Evolutionary conservation across 73 alveolate genomes (phyloP), one percentile per base, ranked within the genome.

Genomic region (Paraurostyla sp.): DNA sequence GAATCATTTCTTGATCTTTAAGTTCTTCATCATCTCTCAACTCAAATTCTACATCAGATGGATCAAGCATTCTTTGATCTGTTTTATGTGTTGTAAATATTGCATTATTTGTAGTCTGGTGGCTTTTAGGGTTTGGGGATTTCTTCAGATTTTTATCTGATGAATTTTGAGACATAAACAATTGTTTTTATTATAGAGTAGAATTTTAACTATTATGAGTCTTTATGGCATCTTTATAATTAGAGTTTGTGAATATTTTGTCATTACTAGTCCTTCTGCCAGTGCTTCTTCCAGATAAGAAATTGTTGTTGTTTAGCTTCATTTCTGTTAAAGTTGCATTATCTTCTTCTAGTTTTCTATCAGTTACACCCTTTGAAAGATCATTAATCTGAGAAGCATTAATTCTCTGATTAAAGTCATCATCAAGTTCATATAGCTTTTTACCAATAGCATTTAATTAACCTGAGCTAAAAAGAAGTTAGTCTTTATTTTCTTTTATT

Each of bases 351-450:
- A 65, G 36, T 15, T 38, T 65, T 35, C 82, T 32, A 32, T 32
- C 25, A 18, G 82, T 65, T 13, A 38, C 32, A 36, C 41, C 82
- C 7, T 32, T 23, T 11, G 22, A 4, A 20, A 23, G 30, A 25
- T 73, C 46, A 16, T 73, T 36, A 27, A 25, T 50, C n/a, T 45
- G 6, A 23, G 87, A 50, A 13, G 6, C 33, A 7, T 73, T 1
- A 11, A 16, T 9, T 16, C 18, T 3, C 11, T 18, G 27, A 29
- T 73, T 11, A 3, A 48, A 4, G 18, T 73, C 87, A 48, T 15
- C 23, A 45, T 73, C 87, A 7, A 73, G 32, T 27, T 73, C 87
- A 1, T 13, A 73, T 30, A 73, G 71, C 36, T 73, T 73, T 27
- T 45, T 3, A 2, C 65, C 68, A 2, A 73, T 30, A 0, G 45